These are phyloP conservation scores for Oryza punctata DNA, from an alignment of 176 grass and related monocot species.

Conservation along the genomic window DNA sequence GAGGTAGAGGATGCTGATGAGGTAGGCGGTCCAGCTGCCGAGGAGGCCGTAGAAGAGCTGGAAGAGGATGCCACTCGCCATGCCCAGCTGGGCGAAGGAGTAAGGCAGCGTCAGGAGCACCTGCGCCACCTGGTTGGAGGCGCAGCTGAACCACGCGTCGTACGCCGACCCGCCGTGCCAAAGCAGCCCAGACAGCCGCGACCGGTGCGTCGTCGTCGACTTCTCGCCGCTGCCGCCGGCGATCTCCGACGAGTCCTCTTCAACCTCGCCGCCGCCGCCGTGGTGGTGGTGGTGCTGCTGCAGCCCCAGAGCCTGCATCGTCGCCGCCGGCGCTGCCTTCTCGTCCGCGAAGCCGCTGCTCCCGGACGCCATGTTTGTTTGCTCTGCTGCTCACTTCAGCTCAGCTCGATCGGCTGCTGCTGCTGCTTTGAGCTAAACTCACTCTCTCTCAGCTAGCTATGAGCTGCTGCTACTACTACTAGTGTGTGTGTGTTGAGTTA, in stretches of 20 bases:
- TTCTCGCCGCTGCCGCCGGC: slow-evolving; percentile 38
- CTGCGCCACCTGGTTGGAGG: slow-evolving; percentile 95
- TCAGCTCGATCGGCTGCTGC: not conserved
- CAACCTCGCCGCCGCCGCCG: not conserved
- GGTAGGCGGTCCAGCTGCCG: slow-evolving; percentile 98
- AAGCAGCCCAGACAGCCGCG: slow-evolving; percentile 62
- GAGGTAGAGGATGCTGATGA: slow-evolving; percentile 91
- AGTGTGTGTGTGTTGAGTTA: not conserved
- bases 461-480: not conserved
- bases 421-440: not conserved
- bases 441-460: not conserved
- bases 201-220: not conserved
- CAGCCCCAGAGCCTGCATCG: not conserved
- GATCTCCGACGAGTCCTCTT: slow-evolving; percentile 27
- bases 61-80: slow-evolving; percentile 91
- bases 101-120: slow-evolving; percentile 93
- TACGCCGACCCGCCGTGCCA: slow-evolving; percentile 94
- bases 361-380: slow-evolving; percentile 30
- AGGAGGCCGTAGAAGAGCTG: slow-evolving; percentile 88
- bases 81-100: slow-evolving; percentile 95
- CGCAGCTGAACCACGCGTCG: slow-evolving; percentile 98
- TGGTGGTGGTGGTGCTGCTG: not conserved
- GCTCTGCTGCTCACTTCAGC: no score
- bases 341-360: slow-evolving; percentile 57
- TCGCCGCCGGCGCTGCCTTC: slow-evolving; percentile 58